Conservation (phyloP, 2,329 filamentous ascomycete species). For the Leptoxyphium fumago region DNA sequence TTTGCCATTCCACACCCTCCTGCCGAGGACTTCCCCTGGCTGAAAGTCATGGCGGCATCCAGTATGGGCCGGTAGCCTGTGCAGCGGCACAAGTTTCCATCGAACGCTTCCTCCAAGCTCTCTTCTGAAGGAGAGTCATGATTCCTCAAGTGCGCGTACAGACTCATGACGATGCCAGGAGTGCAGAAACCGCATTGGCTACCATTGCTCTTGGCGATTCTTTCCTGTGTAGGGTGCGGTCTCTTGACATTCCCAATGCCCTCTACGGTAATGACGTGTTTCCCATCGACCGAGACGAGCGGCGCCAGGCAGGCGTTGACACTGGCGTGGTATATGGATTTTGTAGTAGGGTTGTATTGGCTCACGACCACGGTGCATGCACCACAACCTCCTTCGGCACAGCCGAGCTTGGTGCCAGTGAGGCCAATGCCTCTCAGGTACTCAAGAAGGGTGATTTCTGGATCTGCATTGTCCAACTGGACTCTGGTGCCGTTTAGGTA, state of each 20-base stretch:
- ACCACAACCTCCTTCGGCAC: conserved; percentile 90
- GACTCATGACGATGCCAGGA: conserved; percentile 91
- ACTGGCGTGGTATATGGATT: conserved; percentile 86
- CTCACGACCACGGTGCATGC: conserved; percentile 93
- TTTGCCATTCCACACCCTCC: conserved; percentile 41
- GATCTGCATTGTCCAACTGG: conserved; percentile 71
- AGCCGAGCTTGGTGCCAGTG: conserved; percentile 92
- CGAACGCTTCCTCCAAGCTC: conserved; percentile 89
- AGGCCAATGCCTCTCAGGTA: conserved; percentile 85
- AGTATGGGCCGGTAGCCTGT: conserved; percentile 91
- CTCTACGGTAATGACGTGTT: conserved; percentile 95
- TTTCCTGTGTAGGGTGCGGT: conserved; percentile 80
- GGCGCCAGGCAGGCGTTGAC: conserved; percentile 94
- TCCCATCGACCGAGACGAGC: conserved; percentile 83
- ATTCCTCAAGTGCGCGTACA: conserved; percentile 86
- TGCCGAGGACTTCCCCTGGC: conserved; percentile 33
- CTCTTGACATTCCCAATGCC: conserved; percentile 79
- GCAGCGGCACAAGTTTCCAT: conserved; percentile 89
- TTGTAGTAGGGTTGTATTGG: conserved; percentile 84
- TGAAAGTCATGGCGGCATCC: conserved; percentile 86
- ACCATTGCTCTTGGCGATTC: conserved; percentile 80
- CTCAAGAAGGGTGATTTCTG: conserved; percentile 81
- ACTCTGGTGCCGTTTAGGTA: conserved; percentile 91
- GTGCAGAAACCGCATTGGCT: conserved; percentile 96
- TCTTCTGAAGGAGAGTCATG: conserved; percentile 61